A percentile compares a stretch with the other conserved stretches of the same genome.
phyloP scores from a whole-genome alignment of 2,329 filamentous ascomycete genomes.

The Chrysoporthe austroafricana region DNA sequence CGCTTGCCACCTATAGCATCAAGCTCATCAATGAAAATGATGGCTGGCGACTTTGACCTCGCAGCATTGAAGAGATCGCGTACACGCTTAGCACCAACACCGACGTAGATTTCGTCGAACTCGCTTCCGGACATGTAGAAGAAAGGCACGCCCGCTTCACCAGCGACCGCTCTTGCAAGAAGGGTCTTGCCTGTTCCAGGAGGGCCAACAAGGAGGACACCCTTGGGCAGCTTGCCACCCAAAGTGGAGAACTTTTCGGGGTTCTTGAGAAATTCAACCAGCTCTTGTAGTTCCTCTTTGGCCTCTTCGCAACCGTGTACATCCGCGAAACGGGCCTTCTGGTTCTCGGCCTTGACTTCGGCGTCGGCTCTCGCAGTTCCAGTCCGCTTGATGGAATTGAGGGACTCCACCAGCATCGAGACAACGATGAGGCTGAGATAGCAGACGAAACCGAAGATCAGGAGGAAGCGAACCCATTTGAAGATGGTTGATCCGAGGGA shows the following conservation, averaged over 20 bases:
- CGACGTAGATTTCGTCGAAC: slow-evolving; percentile 98
- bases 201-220: slow-evolving; percentile 91
- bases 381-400: slow-evolving; percentile 79
- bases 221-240: slow-evolving; percentile 95
- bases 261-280: slow-evolving; percentile 94
- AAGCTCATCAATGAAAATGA: slow-evolving; percentile 85
- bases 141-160: slow-evolving; percentile 96
- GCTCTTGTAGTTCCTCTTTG: slow-evolving; percentile 95
- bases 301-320: slow-evolving; percentile 98
- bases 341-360: slow-evolving; percentile 90
- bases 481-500: slow-evolving; percentile 79
- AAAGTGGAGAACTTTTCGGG: slow-evolving; percentile 92
- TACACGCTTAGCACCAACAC: slow-evolving; percentile 79
- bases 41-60: slow-evolving; percentile 50
- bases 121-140: slow-evolving; percentile 99
- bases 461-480: slow-evolving; percentile 87
- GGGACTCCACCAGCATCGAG: slow-evolving; percentile 80
- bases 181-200: slow-evolving; percentile 98
- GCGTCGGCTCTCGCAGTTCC: slow-evolving; percentile 65
- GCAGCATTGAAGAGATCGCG: slow-evolving; percentile 58
- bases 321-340: slow-evolving; percentile 88
- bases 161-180: slow-evolving; percentile 90
- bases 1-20: slow-evolving; percentile 94
- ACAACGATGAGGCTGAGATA: slow-evolving; percentile 82
- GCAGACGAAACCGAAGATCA: slow-evolving; percentile 75